A percentile compares a stretch with the other conserved stretches of the same genome.
Evolutionary conservation across 805 yeast genomes (phyloP).

Genomic region (Nakazawaea ambrosiae): DNA sequence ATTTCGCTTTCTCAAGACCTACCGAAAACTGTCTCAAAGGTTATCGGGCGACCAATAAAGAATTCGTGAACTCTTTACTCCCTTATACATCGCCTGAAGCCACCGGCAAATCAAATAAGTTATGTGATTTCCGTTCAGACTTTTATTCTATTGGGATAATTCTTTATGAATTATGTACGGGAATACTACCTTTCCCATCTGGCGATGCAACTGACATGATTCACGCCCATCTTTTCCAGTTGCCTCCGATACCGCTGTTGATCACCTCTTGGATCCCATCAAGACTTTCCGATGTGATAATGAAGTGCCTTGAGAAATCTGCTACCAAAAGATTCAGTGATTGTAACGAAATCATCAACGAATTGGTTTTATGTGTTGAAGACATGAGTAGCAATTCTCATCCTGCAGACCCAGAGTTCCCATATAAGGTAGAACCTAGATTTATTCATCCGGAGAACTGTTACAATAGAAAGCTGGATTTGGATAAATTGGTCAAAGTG

Average conservation of each 20-base stretch:
- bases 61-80: slow-evolving; percentile 29
- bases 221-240: slow-evolving; percentile 31
- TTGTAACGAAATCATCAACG: slow-evolving; percentile 28
- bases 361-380: slow-evolving; percentile 23
- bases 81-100: slow-evolving; percentile 47
- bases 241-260: slow-evolving; percentile 33
- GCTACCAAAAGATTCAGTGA: slow-evolving; percentile 32
- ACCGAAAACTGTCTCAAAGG: slow-evolving; percentile 35
- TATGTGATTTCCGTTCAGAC: slow-evolving; percentile 41
- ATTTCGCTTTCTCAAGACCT: slow-evolving; percentile 33
- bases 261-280: slow-evolving; percentile 24
- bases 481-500: slow-evolving; percentile 16
- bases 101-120: slow-evolving; percentile 29
- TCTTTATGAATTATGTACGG: slow-evolving; percentile 39
- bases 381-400: slow-evolving; percentile 16
- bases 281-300: slow-evolving; percentile 29
- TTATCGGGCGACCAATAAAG: slow-evolving; percentile 33
- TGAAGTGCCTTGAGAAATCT: slow-evolving; percentile 34
- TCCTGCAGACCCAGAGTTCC: slow-evolving; percentile 10
- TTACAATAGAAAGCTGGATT: slow-evolving; percentile 23
- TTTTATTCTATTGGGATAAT: slow-evolving; percentile 44
- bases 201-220: slow-evolving; percentile 31
- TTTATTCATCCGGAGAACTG: slow-evolving; percentile 20
- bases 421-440: slow-evolving; percentile 9
- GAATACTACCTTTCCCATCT: slow-evolving; percentile 35